Conservation (phyloP, 108 stramenopile species). For the Cyclotella atomus region DNA sequence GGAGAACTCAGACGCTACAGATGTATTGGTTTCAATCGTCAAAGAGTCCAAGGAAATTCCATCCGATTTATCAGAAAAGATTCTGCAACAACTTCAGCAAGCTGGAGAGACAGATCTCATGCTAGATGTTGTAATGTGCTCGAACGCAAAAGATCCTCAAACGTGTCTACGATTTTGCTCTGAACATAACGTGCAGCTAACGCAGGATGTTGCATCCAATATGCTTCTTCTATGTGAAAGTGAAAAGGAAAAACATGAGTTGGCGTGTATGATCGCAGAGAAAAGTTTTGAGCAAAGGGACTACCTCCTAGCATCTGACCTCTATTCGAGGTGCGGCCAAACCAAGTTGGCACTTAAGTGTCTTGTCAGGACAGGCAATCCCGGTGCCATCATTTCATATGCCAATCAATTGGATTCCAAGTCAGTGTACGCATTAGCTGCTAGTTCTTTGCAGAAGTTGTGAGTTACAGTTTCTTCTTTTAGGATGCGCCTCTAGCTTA, state of each 20-base stretch:
- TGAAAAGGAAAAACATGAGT: background rate
- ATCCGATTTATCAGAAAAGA: background rate
- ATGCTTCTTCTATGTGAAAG: background rate
- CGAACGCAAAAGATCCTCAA: background rate
- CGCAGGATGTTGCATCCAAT: background rate
- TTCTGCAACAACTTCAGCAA: background rate
- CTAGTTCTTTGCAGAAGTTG: conserved; percentile 73
- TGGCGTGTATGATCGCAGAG: background rate
- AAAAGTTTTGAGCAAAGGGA: conserved; percentile 61
- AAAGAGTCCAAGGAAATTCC: background rate
- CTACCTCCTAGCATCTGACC: conserved; percentile 66
- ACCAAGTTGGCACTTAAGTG: conserved; percentile 66
- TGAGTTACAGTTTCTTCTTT: background rate
- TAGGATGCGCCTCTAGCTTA: too few species aligned
- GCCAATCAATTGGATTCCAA: conserved; percentile 50
- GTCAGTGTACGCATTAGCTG: conserved; percentile 77
- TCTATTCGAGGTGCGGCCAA: conserved; percentile 81
- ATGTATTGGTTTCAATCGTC: conserved; percentile 1
- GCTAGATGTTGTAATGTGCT: conserved; percentile 4
- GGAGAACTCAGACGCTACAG: background rate
- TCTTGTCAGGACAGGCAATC: conserved; percentile 69
- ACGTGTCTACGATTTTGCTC: background rate
- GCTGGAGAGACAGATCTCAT: background rate
- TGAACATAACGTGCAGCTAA: background rate
- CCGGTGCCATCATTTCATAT: conserved; percentile 69